These are phyloP conservation scores for Aspergillus fischeri DNA, from an alignment of 2,329 filamentous ascomycete species.

Conservation along the genomic window DNA sequence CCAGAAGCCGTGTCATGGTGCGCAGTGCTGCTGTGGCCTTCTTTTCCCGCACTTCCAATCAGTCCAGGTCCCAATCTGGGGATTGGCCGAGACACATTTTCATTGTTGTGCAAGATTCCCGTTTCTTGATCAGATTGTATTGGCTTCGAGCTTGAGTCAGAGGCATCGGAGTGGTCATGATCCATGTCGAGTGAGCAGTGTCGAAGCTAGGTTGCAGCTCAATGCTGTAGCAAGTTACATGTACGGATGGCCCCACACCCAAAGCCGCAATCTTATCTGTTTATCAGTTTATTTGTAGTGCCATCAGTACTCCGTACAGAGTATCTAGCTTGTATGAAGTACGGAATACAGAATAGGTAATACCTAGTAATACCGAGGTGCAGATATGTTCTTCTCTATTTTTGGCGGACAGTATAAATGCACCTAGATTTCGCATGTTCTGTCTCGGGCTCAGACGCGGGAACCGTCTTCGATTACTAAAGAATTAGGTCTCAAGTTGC, in stretches of 20 bases:
- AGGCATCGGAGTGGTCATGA: slow-evolving; percentile 21
- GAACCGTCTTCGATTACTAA: neutral
- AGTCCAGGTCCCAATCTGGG: slow-evolving; percentile 5
- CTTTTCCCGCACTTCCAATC: slow-evolving; percentile 10
- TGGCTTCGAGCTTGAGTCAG: slow-evolving; percentile 18
- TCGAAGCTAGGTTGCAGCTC: neutral
- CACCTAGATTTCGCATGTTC: neutral
- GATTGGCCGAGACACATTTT: slow-evolving; percentile 3
- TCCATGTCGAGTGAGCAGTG: slow-evolving; percentile 26
- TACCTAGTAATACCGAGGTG: neutral
- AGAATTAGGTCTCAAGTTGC: neutral
- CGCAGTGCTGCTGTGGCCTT: neutral
- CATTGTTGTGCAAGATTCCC: slow-evolving; percentile 11
- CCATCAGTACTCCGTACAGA: neutral
- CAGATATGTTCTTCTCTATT: neutral
- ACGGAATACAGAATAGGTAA: neutral
- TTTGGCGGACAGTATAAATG: neutral
- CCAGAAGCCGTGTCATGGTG: neutral
- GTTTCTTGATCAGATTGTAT: slow-evolving; percentile 11
- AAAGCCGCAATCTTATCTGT: slow-evolving; percentile 3
- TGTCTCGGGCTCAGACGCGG: neutral
- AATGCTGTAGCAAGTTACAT: slow-evolving; percentile 9
- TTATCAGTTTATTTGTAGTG: neutral
- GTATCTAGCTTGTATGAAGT: neutral
- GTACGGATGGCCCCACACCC: slow-evolving; percentile 4